These are phyloP conservation scores for Verticillium klebahnii DNA, from an alignment of 2,329 filamentous ascomycete species.

Conservation along the genomic window DNA sequence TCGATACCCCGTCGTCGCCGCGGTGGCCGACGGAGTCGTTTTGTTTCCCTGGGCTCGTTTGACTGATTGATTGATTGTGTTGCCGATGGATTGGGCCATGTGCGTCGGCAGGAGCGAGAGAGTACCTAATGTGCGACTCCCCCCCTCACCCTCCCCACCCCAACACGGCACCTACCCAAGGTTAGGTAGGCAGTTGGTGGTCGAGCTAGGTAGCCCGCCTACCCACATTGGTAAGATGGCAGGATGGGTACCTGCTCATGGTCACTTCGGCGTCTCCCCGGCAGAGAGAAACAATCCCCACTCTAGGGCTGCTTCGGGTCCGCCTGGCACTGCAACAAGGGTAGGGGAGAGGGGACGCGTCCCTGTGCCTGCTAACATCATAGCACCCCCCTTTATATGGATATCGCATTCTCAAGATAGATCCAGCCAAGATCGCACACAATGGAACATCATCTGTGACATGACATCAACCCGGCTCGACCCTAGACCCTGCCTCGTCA, in stretches of 20 bases:
- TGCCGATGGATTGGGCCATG: neutral
- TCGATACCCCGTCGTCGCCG: no score
- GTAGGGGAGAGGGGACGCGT: neutral
- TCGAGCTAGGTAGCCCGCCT: no score
- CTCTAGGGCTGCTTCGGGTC: neutral
- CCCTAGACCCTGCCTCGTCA: neutral
- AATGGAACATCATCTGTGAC: neutral
- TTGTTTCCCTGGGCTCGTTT: neutral
- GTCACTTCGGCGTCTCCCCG: neutral
- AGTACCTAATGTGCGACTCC: neutral
- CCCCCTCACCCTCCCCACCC: neutral
- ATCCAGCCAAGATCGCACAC: neutral
- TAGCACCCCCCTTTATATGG: neutral
- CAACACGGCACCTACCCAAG: neutral
- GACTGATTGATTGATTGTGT: neutral
- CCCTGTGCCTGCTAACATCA: neutral
- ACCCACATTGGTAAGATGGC: neutral
- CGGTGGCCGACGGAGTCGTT: neutral
- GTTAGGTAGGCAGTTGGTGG: no score
- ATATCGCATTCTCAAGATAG: neutral
- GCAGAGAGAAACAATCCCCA: neutral
- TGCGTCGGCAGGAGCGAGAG: neutral
- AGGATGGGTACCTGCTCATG: neutral
- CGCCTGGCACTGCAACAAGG: neutral
- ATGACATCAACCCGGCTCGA: neutral